A percentile compares a stretch with the other conserved stretches of the same genome.
Conservation (phyloP, 139 green algal genomes). For the Microglena sp. region DNA sequence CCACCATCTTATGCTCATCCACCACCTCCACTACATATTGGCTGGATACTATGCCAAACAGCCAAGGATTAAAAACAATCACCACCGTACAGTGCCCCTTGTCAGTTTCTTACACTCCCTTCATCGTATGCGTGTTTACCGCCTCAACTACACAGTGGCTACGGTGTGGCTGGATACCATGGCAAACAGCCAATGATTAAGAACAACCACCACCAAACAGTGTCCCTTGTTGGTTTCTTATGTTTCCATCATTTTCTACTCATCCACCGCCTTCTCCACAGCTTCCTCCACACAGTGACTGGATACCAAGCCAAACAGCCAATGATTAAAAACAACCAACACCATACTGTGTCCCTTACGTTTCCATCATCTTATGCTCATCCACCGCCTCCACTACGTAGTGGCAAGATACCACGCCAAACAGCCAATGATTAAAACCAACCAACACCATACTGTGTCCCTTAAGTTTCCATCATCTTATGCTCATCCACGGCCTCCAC, state of each 20-base stretch:
- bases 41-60: background rate
- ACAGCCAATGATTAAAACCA: background rate
- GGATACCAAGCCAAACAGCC: too few relatives aligned
- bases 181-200: too few relatives aligned
- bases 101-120: background rate
- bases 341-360: too few relatives aligned
- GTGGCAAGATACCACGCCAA: background rate
- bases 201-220: too few relatives aligned
- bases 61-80: background rate
- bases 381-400: background rate
- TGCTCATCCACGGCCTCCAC: background rate
- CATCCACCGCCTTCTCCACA: too few relatives aligned
- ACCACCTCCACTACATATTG: background rate
- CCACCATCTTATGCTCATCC: background rate
- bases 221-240: too few relatives aligned
- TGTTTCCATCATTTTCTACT: too few relatives aligned
- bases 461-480: background rate
- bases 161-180: too few relatives aligned
- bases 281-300: too few relatives aligned
- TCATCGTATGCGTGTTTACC: background rate
- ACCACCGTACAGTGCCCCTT: background rate
- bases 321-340: too few relatives aligned
- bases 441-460: background rate
- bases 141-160: background rate
- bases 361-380: conserved; percentile 3